A percentile compares a stretch with the other conserved stretches of the same genome.
Conservation (phyloP, 1,139 yeast genomes). For the Geotrichum fermentans region DNA sequence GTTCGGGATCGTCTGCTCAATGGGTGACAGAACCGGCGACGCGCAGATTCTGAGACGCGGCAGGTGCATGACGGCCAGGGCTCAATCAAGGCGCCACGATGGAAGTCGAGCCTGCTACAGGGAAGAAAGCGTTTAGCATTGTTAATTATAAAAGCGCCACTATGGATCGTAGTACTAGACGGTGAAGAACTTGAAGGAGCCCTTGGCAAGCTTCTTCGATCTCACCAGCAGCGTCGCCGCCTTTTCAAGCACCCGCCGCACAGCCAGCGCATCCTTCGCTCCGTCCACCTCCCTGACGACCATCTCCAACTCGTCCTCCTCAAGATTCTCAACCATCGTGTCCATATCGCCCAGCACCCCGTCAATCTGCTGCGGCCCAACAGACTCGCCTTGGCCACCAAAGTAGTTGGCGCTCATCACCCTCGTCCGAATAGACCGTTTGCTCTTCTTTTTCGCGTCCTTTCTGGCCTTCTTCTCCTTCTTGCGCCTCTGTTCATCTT, state of each 20-base stretch:
- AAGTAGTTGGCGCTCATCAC: constrained; percentile 83
- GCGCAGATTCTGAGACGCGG: no score
- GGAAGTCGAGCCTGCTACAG: no score
- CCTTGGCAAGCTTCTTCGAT: constrained; percentile 38
- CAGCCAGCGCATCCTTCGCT: constrained; percentile 46
- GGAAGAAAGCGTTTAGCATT: no score
- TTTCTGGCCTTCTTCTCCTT: constrained; percentile 97
- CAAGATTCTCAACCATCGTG: constrained; percentile 68
- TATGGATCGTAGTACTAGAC: no score
- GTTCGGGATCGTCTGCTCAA: no score
- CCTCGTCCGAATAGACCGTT: constrained; percentile 80
- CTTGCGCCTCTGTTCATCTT: constrained; percentile 61
- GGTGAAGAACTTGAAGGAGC: constrained; percentile 18
- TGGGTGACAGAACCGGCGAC: no score
- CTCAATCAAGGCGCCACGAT: no score
- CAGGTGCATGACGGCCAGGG: no score
- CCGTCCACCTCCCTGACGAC: constrained; percentile 63
- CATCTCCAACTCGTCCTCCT: constrained; percentile 66
- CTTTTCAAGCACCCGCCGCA: constrained; percentile 49
- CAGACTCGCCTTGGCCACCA: constrained; percentile 49
- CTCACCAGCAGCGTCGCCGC: constrained; percentile 44
- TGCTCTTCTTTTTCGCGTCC: constrained; percentile 95
- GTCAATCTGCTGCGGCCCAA: constrained; percentile 55
- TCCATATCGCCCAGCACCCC: constrained; percentile 59
- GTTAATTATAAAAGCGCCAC: no score